Evolutionary conservation across 345 rosid genomes (phyloP), one percentile per base, ranked within the genome.

Genomic region (Euphorbia tirucalli): DNA sequence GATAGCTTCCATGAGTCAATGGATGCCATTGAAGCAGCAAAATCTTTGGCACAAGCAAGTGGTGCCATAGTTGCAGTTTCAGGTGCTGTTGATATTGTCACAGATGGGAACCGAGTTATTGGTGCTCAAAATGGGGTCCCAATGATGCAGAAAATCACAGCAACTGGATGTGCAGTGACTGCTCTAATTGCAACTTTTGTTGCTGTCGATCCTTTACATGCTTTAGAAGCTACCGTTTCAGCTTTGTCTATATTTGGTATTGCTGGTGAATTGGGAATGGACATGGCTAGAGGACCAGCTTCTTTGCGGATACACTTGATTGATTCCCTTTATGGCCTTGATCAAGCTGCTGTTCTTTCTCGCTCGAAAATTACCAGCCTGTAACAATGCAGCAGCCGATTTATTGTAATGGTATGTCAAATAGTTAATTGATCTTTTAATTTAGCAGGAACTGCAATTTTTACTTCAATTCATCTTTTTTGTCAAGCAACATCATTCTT

Each of bases 131-230:
- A 94, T 71, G 97, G 97, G 72, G 91, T 90, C 10, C 78, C 88
- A 25, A 87, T 89, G 95, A 72, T 94, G 94, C 96, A 92, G 74
- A 90, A 82, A 75, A 90, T 94, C 21, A 94, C 98, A 0, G 97
- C 93, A 5, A 90, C 96, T 0, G 97, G 98, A 16, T 89, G 98
- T 67, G 79, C 97, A 30, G 87, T 86, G 54, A 81, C 93, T 48
- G 94, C 94, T 25, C 79, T 92, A 31, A 79, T 93, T 65, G 92
- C 95, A 0, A 96, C 96, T 11, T 90, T 93, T 75, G 83, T 90
- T 54, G 87, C 97, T 13, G 79, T 85, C 3, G 91, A 93, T 74
- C 87, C 82, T 7, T 74, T 46, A 37, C 86, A 65, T 30, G 70
- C 88, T 48, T 67, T 93, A 50, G 96, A 88, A 79, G 97, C 98